phyloP scores from a whole-genome alignment of 495 filamentous ascomycete species.

The Chaetomium tenue region DNA sequence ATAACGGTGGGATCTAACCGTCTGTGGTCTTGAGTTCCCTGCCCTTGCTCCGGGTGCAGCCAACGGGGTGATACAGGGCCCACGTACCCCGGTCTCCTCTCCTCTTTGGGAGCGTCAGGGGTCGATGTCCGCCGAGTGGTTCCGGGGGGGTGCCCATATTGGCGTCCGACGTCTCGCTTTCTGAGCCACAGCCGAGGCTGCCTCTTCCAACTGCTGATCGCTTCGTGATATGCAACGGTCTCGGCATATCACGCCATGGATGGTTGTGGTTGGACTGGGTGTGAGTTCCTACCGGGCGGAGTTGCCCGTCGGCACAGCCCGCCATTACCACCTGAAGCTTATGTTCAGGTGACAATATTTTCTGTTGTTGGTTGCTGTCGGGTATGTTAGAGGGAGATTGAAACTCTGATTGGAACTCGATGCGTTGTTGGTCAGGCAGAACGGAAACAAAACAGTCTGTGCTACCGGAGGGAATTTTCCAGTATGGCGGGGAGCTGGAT shows the following conservation, averaged over 20 bases:
- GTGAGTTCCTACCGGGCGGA: neutral
- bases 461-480: neutral
- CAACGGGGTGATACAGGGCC: constrained; percentile 5
- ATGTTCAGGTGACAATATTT: neutral
- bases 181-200: constrained; percentile 19
- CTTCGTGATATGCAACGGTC: constrained; percentile 38
- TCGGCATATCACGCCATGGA: constrained; percentile 25
- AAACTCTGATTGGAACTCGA: neutral
- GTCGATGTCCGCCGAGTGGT: constrained; percentile 16
- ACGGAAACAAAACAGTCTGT: neutral
- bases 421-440: neutral
- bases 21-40: neutral
- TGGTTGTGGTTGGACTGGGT: neutral
- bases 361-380: neutral
- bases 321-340: constrained; percentile 5
- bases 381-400: neutral
- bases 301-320: neutral
- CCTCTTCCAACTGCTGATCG: constrained; percentile 14
- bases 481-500: neutral
- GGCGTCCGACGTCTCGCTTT: constrained; percentile 23
- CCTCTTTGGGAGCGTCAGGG: constrained; percentile 34
- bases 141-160: constrained; percentile 30
- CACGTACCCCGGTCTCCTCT: constrained; percentile 21
- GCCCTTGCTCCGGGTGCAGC: neutral
- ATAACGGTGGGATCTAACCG: constrained; percentile 11